Evolutionary conservation across 805 yeast genomes (phyloP).

Genomic region (Metschnikowia hibisci): DNA sequence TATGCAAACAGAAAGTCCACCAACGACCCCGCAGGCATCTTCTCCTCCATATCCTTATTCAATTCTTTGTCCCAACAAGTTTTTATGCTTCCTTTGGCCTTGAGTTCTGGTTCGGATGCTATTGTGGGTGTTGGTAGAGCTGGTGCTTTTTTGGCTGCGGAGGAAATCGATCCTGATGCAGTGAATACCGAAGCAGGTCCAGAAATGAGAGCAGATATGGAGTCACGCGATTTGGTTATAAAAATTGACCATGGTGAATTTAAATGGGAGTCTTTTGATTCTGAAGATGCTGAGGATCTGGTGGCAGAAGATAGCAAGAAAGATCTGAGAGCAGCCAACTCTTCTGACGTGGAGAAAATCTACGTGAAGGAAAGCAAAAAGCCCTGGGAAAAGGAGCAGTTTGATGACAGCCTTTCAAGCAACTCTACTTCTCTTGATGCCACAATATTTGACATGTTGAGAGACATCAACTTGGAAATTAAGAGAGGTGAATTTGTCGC

Average conservation of each 20-base stretch:
- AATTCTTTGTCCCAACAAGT: conserved; percentile 58
- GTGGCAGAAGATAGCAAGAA: conserved; percentile 8
- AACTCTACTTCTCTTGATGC: conserved; percentile 13
- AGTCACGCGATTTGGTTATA: conserved; percentile 39
- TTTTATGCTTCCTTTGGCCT: conserved; percentile 66
- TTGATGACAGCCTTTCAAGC: background rate
- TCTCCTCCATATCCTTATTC: conserved; percentile 68
- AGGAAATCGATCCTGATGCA: conserved; percentile 38
- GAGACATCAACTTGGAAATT: conserved; percentile 49
- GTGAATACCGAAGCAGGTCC: conserved; percentile 24
- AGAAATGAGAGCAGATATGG: conserved; percentile 23
- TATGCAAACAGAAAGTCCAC: conserved; percentile 26
- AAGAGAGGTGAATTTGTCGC: conserved; percentile 67
- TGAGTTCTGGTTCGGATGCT: conserved; percentile 67
- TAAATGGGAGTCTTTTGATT: conserved; percentile 53
- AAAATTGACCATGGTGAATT: conserved; percentile 52
- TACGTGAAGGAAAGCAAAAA: background rate
- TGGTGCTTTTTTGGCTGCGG: conserved; percentile 47
- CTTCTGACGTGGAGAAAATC: background rate
- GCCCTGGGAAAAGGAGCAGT: conserved; percentile 1
- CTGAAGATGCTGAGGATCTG: conserved; percentile 26
- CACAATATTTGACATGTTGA: conserved; percentile 42
- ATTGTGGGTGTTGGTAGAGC: conserved; percentile 57
- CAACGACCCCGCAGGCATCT: conserved; percentile 56
- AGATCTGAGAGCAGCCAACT: background rate